Conservation (phyloP, 2,329 filamentous ascomycete species). For the Aspergillus awamori region DNA sequence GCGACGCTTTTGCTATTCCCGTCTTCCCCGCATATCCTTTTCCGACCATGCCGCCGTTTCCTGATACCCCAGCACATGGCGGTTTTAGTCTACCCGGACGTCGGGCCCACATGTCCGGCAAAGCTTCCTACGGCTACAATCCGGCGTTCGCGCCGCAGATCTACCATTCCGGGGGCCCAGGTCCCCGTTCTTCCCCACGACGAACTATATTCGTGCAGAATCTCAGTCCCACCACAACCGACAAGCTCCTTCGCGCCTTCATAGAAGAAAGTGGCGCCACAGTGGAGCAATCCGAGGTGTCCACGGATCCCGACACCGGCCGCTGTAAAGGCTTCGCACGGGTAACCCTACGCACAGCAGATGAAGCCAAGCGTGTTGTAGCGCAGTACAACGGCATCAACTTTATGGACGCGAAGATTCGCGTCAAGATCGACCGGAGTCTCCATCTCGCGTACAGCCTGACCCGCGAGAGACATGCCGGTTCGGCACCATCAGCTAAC, state of each 20-base stretch:
- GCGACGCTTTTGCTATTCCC: constrained; percentile 31
- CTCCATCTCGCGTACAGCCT: constrained; percentile 12
- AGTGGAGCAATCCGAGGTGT: constrained; percentile 39
- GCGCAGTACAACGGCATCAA: constrained; percentile 36
- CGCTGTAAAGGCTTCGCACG: constrained; percentile 31
- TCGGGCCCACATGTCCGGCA: constrained; percentile 8
- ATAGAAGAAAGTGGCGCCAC: constrained; percentile 32
- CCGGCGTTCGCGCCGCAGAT: constrained; percentile 12
- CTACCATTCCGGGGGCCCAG: constrained; percentile 13
- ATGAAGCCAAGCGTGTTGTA: constrained; percentile 42
- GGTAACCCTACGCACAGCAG: constrained; percentile 35
- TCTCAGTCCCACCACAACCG: constrained; percentile 34
- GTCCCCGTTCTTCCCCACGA: constrained; percentile 13
- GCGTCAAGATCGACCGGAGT: constrained; percentile 36
- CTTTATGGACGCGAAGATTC: constrained; percentile 38
- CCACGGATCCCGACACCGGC: constrained; percentile 25
- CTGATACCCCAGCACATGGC: constrained; percentile 8
- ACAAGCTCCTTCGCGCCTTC: constrained; percentile 31
- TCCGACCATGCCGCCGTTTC: constrained; percentile 21
- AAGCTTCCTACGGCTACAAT: constrained; percentile 16
- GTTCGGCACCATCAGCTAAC: neutral
- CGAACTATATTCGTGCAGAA: constrained; percentile 34
- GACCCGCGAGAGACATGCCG: neutral
- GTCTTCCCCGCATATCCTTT: constrained; percentile 35
- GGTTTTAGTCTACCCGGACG: constrained; percentile 9